Evolutionary conservation across 441 rosid genomes (phyloP), one percentile per base, ranked within the genome.

Genomic region (Erodium moschatum): DNA sequence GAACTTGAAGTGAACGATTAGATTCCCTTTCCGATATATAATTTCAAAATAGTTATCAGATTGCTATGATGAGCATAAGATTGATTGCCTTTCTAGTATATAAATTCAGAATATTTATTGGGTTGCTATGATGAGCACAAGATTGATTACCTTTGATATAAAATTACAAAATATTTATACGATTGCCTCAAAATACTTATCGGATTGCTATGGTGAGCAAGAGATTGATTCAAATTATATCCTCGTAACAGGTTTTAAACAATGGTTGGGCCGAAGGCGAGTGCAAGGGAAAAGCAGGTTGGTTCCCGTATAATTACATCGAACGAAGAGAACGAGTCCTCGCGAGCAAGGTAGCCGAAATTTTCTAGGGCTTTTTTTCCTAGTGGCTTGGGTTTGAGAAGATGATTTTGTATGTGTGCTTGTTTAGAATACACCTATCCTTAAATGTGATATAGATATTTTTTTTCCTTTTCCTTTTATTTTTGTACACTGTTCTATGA

Each of bases 201-300:
- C 6, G 38, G 6, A 16, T 54, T 19, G 4, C 21, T 16, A 18
- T 9, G 6, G 6, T 19, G 27, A 58, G 12, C 6, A 19, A 24
- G 18, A 16, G 18, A 19, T 6, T 69, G 60, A 50, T 61, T 73
- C 33, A 69, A 50, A n/a, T 70, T 71, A 13, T 20, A 12, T 68
- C 7, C 62, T 35, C 18, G 29, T 75, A 61, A 73, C 81, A 89
- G 95, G 96, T 90, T 67, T 85, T 84, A 7, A 91, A 82, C 70
- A 87, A 82, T 67, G 96, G 96, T 12, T 93, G 96, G 97, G 97
- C 96, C 0, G 96, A 90, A 78, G 98, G 97, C 42, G 98, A 93
- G 79, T 86, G 98, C 80, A 85, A 84, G 79, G 97, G 97, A 20
- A 86, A 81, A 78, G 95, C 97, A 6, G 96, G 97, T 74, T 91